phyloP scores from a whole-genome alignment of 345 rosid genomes.

The Brassica nigra region DNA sequence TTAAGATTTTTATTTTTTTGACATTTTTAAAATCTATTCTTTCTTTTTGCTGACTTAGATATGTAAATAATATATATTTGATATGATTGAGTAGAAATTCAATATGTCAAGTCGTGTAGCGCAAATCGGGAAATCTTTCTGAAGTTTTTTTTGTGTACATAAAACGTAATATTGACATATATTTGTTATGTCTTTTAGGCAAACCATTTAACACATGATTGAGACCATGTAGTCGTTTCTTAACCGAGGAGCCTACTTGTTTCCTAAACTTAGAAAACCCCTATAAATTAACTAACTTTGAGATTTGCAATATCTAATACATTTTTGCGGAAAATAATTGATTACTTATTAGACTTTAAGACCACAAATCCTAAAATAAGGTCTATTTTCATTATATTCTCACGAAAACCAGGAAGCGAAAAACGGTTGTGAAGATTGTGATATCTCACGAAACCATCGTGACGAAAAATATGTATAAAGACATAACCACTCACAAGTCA shows the following conservation, averaged over 20 bases:
- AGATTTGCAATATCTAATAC: background rate
- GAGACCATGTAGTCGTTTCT: slow-evolving; percentile 16
- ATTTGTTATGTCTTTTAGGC: slow-evolving; percentile 12
- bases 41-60: background rate
- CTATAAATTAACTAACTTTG: background rate
- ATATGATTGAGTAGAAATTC: background rate
- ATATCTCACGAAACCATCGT: slow-evolving; percentile 66
- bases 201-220: slow-evolving; percentile 19
- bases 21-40: background rate
- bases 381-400: slow-evolving; percentile 24
- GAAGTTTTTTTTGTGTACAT: background rate
- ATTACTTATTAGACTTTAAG: background rate
- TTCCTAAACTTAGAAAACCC: slow-evolving; percentile 13
- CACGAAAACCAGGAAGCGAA: slow-evolving; percentile 47
- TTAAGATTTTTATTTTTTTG: slow-evolving; percentile 7
- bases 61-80: slow-evolving; percentile 22
- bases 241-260: slow-evolving; percentile 15
- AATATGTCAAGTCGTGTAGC: slow-evolving; percentile 28
- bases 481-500: slow-evolving; percentile 45
- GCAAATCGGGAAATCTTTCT: slow-evolving; percentile 15
- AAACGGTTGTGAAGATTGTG: slow-evolving; percentile 47
- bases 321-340: slow-evolving; percentile 1
- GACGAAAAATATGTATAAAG: slow-evolving; percentile 40
- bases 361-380: slow-evolving; percentile 29
- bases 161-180: slow-evolving; percentile 23